A percentile compares a stretch with the other conserved stretches of the same genome.
These are phyloP conservation scores for Gremmenia infestans DNA, from an alignment of 2,329 filamentous ascomycete genomes.

Conservation along the genomic window DNA sequence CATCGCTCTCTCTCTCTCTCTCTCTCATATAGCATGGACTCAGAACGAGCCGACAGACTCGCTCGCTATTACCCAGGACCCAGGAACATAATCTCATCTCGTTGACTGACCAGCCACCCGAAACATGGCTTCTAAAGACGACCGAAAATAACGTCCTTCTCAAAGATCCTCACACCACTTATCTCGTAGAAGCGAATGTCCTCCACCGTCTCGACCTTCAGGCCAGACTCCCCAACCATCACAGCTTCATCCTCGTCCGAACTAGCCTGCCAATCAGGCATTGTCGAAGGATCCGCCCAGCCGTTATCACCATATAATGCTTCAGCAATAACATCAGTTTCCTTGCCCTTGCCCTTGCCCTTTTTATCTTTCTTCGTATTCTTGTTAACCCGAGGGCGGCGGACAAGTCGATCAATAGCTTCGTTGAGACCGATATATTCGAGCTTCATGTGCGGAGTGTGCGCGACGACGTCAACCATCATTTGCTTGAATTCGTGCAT, in stretches of 20 bases:
- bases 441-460: slow-evolving; percentile 50
- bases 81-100: neutral
- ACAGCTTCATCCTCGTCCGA: slow-evolving; percentile 33
- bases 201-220: slow-evolving; percentile 37
- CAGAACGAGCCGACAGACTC: too few relatives aligned
- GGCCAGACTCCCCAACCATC: slow-evolving; percentile 21
- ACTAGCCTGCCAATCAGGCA: slow-evolving; percentile 24
- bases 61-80: neutral
- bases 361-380: slow-evolving; percentile 25
- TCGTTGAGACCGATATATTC: slow-evolving; percentile 54
- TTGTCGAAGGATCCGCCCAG: too few relatives aligned
- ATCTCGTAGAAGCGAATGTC: slow-evolving; percentile 41
- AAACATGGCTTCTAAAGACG: slow-evolving; percentile 30
- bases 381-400: slow-evolving; percentile 22
- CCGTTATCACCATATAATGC: neutral
- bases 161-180: slow-evolving; percentile 49
- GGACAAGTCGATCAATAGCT: slow-evolving; percentile 44
- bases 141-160: slow-evolving; percentile 48
- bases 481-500: slow-evolving; percentile 54
- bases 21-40: neutral
- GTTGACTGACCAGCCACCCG: neutral
- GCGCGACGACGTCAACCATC: slow-evolving; percentile 52
- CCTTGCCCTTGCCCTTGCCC: slow-evolving; percentile 13
- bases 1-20: neutral
- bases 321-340: slow-evolving; percentile 2